phyloP scores from a whole-genome alignment of 2,329 filamentous ascomycete genomes.

The Epichloe baconii region DNA sequence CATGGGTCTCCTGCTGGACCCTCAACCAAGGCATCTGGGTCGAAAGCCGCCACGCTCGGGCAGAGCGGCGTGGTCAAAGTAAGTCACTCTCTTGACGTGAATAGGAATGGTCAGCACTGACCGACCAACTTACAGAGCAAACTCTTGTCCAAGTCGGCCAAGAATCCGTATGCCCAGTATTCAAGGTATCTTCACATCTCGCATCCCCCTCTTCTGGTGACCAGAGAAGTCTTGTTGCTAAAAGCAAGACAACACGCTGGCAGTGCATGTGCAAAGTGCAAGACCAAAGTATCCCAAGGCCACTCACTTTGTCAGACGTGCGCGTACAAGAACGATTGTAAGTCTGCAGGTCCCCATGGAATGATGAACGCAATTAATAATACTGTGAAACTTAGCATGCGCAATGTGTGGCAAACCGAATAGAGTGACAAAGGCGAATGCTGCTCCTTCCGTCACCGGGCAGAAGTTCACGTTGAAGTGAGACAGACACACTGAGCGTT shows the following conservation, averaged over 20 bases:
- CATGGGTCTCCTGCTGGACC: slow-evolving; percentile 39
- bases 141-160: slow-evolving; percentile 48
- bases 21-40: slow-evolving; percentile 23
- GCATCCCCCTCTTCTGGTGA: too few species aligned
- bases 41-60: slow-evolving; percentile 40
- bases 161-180: slow-evolving; percentile 54
- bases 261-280: slow-evolving; percentile 47
- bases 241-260: neutral
- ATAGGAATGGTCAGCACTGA: neutral
- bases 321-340: slow-evolving; percentile 48
- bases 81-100: neutral
- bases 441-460: slow-evolving; percentile 40
- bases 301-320: slow-evolving; percentile 48
- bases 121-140: slow-evolving; percentile 37
- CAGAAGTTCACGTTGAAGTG: slow-evolving; percentile 52
- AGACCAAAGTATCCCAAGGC: slow-evolving; percentile 49
- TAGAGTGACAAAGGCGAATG: slow-evolving; percentile 31
- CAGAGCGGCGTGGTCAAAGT: slow-evolving; percentile 48
- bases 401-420: slow-evolving; percentile 51
- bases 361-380: slow-evolving; percentile 1
- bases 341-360: slow-evolving; percentile 10
- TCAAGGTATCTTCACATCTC: slow-evolving; percentile 19
- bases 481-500: neutral
- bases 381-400: slow-evolving; percentile 31
- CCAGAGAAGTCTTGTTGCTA: neutral